Base-by-base conservation (phyloP, 768 basidiomycete genomes). In the Chiua virens region DNA sequence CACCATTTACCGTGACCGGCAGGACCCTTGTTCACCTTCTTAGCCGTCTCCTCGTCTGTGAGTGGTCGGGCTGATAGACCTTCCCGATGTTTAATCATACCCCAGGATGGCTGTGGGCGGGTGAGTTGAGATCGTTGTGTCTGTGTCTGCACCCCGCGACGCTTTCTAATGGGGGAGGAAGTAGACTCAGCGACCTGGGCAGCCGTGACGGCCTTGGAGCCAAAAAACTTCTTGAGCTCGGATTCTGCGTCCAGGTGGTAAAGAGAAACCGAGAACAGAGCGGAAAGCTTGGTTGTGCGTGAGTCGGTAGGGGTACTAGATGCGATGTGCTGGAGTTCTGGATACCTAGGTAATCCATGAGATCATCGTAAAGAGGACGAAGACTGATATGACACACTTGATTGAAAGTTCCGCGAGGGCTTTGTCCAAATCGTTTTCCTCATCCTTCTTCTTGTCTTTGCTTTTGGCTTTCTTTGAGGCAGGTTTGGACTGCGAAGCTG, bases 141-240 rank as follows among this genome's bases (percentile, higher is more conserved):
- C 9, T 74, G 76, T 22, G 28, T 45, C 34, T 58, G 68, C 18
- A 54, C 42, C 5, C 69, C 71, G 40, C 77, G 76, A 28, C 80
- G 64, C 45, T 70, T 61, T 49, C 69, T 64, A 1, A 66, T 47
- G 4, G 75, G 66, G 1, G 73, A 64, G 3, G 77, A 50, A 1
- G 74, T 56, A 5, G 73, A 47, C 3, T 60, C 58, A 13, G 69
- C 56, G 18, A 69, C 66, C 66, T 80, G 81, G 25, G 76, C 78
- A 3, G 86, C 82, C n/a, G 77, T 75, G 9, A 98, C 80, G 50
- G 97, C 94, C 61, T 86, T 89, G 18, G 90, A 80, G 2, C 96
- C 96, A 64, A 99, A 99, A 77, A 98, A 96, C 56, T 85, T 87
- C 49, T 89, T 85, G 71, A 98, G 81, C 65, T 99, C 97, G 1